Percentiles rank a stretch among this genome's conserved stretches.
Evolutionary conservation across 345 rosid species (phyloP).

Genomic region (Boechera divaricarpa): DNA sequence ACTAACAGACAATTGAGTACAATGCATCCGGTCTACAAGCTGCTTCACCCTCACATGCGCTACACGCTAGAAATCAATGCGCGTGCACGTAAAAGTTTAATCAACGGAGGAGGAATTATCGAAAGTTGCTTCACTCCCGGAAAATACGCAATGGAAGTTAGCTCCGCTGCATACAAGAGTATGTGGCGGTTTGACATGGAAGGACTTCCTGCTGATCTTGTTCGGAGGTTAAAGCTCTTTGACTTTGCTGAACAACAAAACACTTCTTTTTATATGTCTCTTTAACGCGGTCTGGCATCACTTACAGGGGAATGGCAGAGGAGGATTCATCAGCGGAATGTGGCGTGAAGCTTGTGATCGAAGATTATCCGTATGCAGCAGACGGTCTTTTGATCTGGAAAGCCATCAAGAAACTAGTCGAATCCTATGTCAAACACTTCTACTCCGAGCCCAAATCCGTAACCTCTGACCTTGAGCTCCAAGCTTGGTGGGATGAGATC

Average conservation of each 20-base stretch:
- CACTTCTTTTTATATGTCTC: not conserved
- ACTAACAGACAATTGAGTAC: conserved; percentile 85
- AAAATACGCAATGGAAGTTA: conserved; percentile 80
- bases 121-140: conserved; percentile 89
- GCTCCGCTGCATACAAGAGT: conserved; percentile 87
- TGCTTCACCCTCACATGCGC: conserved; percentile 92
- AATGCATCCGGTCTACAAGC: conserved; percentile 85
- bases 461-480: conserved; percentile 76
- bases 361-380: conserved; percentile 93
- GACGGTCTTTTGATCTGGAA: conserved; percentile 94
- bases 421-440: conserved; percentile 78
- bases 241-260: not conserved
- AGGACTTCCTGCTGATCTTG: conserved; percentile 93
- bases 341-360: conserved; percentile 78
- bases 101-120: conserved; percentile 92
- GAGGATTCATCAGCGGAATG: conserved; percentile 78
- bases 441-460: conserved; percentile 65
- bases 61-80: conserved; percentile 92
- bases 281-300: not conserved
- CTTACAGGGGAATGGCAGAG: conserved; percentile 87
- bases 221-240: conserved; percentile 61
- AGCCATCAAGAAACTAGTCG: conserved; percentile 73
- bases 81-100: conserved; percentile 83
- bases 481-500: conserved; percentile 95
- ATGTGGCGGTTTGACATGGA: conserved; percentile 91